A percentile compares a stretch with the other conserved stretches of the same genome.
These are phyloP conservation scores for Colletotrichum scovillei DNA, from an alignment of 2,329 filamentous ascomycete genomes.

Conservation along the genomic window DNA sequence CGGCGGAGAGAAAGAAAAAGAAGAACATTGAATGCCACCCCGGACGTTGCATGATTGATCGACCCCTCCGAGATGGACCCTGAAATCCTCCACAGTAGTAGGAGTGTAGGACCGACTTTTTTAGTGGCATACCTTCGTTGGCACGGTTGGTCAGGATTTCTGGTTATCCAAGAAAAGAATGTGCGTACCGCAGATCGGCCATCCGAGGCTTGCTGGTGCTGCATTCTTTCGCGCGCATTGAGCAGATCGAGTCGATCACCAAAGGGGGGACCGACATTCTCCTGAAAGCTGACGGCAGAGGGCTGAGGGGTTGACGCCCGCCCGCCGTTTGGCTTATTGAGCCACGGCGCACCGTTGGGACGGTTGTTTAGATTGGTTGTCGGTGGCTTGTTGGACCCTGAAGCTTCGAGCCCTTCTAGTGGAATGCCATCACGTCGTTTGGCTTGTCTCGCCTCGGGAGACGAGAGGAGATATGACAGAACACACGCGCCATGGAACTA, in stretches of 20 bases:
- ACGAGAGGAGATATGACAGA: slow-evolving; percentile 2
- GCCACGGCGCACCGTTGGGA: slow-evolving; percentile 1
- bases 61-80: neutral
- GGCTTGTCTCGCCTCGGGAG: slow-evolving; percentile 24
- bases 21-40: neutral
- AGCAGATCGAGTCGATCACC: neutral
- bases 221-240: neutral
- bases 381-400: slow-evolving; percentile 17
- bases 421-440: neutral
- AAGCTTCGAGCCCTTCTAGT: slow-evolving; percentile 3
- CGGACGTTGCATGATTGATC: neutral
- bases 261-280: neutral
- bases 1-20: neutral
- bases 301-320: no score
- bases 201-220: neutral
- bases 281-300: no score
- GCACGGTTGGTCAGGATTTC: neutral
- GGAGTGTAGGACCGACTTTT: neutral
- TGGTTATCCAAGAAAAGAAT: slow-evolving; percentile 25
- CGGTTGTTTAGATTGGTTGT: neutral
- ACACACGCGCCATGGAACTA: slow-evolving; percentile 4
- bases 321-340: neutral
- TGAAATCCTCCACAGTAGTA: neutral
- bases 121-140: neutral
- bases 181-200: slow-evolving; percentile 2